Percentiles rank a stretch among this genome's conserved stretches.
Evolutionary conservation across 2,329 filamentous ascomycete genomes (phyloP).

Genomic region (Fusarium falciforme): DNA sequence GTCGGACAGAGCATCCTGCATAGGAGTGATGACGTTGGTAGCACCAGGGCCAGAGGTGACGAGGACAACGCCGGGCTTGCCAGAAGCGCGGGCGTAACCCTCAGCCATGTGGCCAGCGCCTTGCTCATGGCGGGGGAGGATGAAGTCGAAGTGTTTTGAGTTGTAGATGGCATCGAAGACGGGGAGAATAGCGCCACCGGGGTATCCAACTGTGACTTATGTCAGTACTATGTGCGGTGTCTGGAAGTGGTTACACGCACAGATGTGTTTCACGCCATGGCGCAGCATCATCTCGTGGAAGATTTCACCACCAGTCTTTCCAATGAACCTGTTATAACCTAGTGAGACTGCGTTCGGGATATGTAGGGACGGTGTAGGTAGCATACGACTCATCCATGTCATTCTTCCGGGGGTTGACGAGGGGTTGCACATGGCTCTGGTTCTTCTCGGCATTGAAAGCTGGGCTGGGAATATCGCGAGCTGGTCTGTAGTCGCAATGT

Average conservation of each 20-base stretch:
- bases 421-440: conserved; percentile 74
- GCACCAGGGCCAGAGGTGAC: conserved; percentile 97
- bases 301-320: conserved; percentile 94
- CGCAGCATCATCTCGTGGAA: conserved; percentile 99
- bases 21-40: conserved; percentile 95
- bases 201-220: conserved; percentile 76
- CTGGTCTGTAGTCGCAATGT: conserved; percentile 47
- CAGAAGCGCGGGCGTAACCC: conserved; percentile 93
- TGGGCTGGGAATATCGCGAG: conserved; percentile 71
- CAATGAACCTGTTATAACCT: conserved; percentile 76
- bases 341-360: conserved; percentile 1
- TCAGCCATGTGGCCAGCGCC: conserved; percentile 99
- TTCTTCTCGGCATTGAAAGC: conserved; percentile 65
- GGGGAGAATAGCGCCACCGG: conserved; percentile 94
- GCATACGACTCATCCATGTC: conserved; percentile 86
- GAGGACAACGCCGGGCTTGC: conserved; percentile 93
- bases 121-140: conserved; percentile 96
- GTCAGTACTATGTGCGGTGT: conserved; percentile 38
- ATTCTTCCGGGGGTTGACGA: conserved; percentile 68
- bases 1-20: conserved; percentile 95
- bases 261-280: conserved; percentile 91
- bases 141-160: conserved; percentile 95
- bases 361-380: conserved; percentile 7
- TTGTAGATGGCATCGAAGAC: conserved; percentile 99
- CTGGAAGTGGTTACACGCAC: conserved; percentile 66